Evolutionary conservation across 495 filamentous ascomycete species (phyloP), one percentile per base, ranked within the genome.

Genomic region (Talaromyces thailandensis): DNA sequence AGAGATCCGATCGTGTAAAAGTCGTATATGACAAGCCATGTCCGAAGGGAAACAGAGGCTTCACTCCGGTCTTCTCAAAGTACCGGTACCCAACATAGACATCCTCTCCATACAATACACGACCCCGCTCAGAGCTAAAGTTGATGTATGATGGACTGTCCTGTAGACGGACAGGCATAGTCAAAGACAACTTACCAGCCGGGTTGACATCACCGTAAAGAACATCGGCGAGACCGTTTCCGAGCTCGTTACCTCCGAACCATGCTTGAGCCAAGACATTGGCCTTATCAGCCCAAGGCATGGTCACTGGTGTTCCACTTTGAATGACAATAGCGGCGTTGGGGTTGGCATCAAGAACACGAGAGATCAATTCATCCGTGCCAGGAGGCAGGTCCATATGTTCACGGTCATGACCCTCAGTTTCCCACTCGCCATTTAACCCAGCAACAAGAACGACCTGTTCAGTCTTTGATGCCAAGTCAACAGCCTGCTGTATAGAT

Each of bases 351-450:
- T 79, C 75, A 7, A 89, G 76, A 2, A 94, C 84, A 14, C 83
- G 84, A 51, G 83, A 79, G 66, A 94, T 84, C 26, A 96, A 77
- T 28, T 86, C 82, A 68, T 96, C 89, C 68, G 88, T 89, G 67
- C 83, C 86, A 1, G 87, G 87, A 5, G 91, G 91, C 9, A 95
- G 80, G 65, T 91, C 86, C 90, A 94, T 93, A 59, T 84, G 84
- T 60, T 87, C 81, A n/a, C 90, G 83, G 71, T 95, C 91, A 64
- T 91, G 87, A 24, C 92, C 92, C 69, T 95, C 92, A 18, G 88
- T 90, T 70, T 95, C 91, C 91, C 91, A 95, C 69, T 96, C 92
- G 50, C 81, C 82, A 67, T 90, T 90, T 14, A 95, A 79, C 3
- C 92, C 92, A 23, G 90, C 88, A 66, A 91, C 84, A 9, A 95